Percentiles rank a stretch among this genome's conserved stretches.
Evolutionary conservation across 1,284 basidiomycete genomes (phyloP).

Genomic region (Peniophora sp.): DNA sequence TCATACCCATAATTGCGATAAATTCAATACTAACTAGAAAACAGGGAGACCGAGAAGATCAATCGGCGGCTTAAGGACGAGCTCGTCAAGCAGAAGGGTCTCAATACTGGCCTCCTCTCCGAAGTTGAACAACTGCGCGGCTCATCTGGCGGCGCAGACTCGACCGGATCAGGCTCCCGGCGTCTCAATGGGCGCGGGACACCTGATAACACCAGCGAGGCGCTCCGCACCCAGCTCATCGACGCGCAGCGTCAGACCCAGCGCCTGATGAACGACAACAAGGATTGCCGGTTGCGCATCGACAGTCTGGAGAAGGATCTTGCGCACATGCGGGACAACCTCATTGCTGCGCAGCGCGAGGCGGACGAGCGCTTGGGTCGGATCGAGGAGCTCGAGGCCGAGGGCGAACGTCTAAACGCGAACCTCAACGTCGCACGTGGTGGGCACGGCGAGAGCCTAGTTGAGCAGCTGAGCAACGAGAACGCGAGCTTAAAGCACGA

Average conservation of each 20-base stretch:
- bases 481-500: slow-evolving; percentile 72
- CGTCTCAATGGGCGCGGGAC: slow-evolving; percentile 76
- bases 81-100: slow-evolving; percentile 79
- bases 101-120: slow-evolving; percentile 70
- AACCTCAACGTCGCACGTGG: slow-evolving; percentile 72
- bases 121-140: slow-evolving; percentile 70
- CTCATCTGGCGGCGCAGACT: slow-evolving; percentile 40
- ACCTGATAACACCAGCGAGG: slow-evolving; percentile 51
- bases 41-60: slow-evolving; percentile 97
- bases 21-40: slow-evolving; percentile 18
- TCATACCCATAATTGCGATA: slow-evolving; percentile 1
- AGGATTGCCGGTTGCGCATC: slow-evolving; percentile 69
- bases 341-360: slow-evolving; percentile 65
- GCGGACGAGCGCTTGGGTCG: slow-evolving; percentile 70
- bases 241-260: slow-evolving; percentile 70
- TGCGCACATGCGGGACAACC: slow-evolving; percentile 62
- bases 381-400: slow-evolving; percentile 72
- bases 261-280: slow-evolving; percentile 62
- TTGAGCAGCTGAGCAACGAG: slow-evolving; percentile 73
- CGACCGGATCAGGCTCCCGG: slow-evolving; percentile 34
- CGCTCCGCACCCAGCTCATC: slow-evolving; percentile 56
- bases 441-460: slow-evolving; percentile 58
- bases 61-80: slow-evolving; percentile 96
- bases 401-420: slow-evolving; percentile 72
- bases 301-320: slow-evolving; percentile 71